These are phyloP conservation scores for Fraxinus sp. DNA, from an alignment of 305 asterid species.

Conservation along the genomic window DNA sequence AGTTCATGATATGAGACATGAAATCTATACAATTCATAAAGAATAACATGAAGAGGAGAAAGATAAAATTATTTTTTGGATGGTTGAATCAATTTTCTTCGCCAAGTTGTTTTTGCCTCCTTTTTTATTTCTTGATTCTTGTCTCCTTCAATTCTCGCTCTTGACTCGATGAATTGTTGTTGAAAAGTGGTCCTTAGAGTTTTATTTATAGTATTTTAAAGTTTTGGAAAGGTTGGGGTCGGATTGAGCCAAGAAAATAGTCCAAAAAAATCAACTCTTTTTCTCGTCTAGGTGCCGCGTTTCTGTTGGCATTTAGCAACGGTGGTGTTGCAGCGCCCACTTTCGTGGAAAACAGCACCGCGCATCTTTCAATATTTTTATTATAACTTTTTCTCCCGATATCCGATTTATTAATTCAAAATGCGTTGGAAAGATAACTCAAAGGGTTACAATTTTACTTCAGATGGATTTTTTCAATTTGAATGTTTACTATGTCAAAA, in stretches of 20 bases:
- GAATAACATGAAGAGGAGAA: not conserved
- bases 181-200: not conserved
- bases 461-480: not conserved
- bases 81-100: not conserved
- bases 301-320: not conserved
- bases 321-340: not conserved
- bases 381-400: not conserved
- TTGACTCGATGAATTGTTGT: not conserved
- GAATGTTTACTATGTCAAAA: not conserved
- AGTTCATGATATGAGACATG: not conserved
- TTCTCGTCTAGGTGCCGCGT: not conserved
- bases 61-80: not conserved
- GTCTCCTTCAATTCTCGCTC: not conserved
- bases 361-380: not conserved
- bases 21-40: not conserved
- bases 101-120: not conserved
- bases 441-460: not conserved
- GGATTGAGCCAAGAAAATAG: not conserved
- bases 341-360: not conserved
- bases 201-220: not conserved
- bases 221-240: not conserved
- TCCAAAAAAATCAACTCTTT: not conserved
- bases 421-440: not conserved
- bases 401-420: not conserved
- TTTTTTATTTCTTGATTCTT: not conserved